phyloP scores from a whole-genome alignment of 306 rosid species.

The Mimosa pudica region DNA sequence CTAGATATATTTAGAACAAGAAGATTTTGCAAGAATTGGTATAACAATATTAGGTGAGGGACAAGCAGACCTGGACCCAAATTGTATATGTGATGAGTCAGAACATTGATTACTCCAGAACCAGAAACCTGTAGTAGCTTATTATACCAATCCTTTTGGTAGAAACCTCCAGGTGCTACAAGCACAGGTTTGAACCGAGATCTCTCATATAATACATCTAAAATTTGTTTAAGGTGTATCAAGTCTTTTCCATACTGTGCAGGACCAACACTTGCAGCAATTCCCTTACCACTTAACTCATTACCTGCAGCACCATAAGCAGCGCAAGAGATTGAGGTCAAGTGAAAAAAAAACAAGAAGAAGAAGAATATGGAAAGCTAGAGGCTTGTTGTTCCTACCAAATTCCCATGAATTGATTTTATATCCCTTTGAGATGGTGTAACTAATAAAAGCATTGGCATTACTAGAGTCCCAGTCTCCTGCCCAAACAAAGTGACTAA shows the following conservation, averaged over 20 bases:
- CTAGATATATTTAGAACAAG: not conserved
- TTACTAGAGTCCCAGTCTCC: conserved; percentile 88
- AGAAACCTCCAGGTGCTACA: conserved; percentile 95
- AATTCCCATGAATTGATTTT: conserved; percentile 90
- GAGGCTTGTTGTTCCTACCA: conserved; percentile 54
- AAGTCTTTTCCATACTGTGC: conserved; percentile 84
- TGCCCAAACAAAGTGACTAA: conserved; percentile 54
- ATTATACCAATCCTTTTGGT: conserved; percentile 67
- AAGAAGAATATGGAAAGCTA: conserved; percentile 19
- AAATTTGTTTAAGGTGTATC: conserved; percentile 58
- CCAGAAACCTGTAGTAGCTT: conserved; percentile 80
- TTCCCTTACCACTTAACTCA: conserved; percentile 84
- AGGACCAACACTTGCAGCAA: conserved; percentile 79
- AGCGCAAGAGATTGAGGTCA: conserved; percentile 33
- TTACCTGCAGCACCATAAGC: conserved; percentile 60
- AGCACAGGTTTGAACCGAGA: conserved; percentile 62
- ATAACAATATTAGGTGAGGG: conserved; percentile 19
- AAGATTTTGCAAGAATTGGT: conserved; percentile 7
- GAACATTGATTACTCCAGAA: conserved; percentile 54
- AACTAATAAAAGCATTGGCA: conserved; percentile 63
- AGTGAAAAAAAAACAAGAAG: conserved; percentile 18
- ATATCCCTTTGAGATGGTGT: conserved; percentile 75
- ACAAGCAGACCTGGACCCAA: conserved; percentile 81
- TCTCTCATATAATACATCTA: conserved; percentile 50
- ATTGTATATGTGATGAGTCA: conserved; percentile 88